Conservation (phyloP, 345 rosid genomes). For the Linum trigynum region DNA sequence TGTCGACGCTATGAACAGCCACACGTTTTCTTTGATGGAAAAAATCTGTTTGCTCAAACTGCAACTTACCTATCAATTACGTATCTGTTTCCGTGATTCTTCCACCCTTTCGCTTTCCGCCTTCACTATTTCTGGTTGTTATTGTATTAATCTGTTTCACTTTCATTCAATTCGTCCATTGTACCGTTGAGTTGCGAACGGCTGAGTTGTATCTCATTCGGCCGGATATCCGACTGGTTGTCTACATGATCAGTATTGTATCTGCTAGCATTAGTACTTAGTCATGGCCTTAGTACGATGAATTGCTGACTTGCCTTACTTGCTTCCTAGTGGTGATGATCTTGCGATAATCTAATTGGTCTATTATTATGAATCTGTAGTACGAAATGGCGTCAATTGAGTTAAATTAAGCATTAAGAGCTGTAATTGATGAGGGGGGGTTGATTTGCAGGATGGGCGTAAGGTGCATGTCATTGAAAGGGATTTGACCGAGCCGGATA, state of each 20-base stretch:
- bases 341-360: no score
- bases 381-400: background rate
- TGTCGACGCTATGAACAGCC: background rate
- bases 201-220: no score
- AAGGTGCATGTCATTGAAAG: slow-evolving; percentile 26
- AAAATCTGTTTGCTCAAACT: background rate
- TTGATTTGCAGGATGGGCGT: slow-evolving; percentile 22
- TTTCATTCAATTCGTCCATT: no score
- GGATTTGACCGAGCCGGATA: slow-evolving; percentile 28
- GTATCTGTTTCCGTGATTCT: background rate
- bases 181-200: no score
- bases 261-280: no score
- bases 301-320: no score
- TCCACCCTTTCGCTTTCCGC: background rate
- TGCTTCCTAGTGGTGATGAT: no score
- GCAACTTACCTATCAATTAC: background rate
- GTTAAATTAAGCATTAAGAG: background rate
- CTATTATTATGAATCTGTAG: no score
- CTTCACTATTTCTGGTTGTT: background rate
- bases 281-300: no score
- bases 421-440: background rate
- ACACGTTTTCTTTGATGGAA: background rate
- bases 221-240: no score
- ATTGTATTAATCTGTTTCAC: background rate
- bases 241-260: no score